phyloP scores from a whole-genome alignment of 2,329 filamentous ascomycete species.

The Colletotrichum cereale region DNA sequence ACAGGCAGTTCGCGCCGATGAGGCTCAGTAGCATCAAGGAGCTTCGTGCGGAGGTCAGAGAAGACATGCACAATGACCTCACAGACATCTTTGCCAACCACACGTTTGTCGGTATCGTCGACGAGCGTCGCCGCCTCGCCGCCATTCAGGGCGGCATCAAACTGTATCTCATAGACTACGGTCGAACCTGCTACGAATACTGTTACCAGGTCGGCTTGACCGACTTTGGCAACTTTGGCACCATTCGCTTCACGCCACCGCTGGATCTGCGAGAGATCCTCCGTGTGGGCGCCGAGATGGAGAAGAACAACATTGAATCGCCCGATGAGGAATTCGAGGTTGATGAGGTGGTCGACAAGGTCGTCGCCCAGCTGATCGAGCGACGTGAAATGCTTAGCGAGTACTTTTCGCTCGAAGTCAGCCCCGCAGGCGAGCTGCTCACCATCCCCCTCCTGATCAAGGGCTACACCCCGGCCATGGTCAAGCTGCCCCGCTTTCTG shows the following conservation, averaged over 20 bases:
- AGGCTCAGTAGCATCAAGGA: constrained; percentile 87
- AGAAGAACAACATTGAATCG: constrained; percentile 63
- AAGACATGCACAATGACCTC: constrained; percentile 84
- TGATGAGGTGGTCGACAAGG: constrained; percentile 72
- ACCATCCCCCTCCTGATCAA: constrained; percentile 88
- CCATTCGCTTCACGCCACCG: constrained; percentile 82
- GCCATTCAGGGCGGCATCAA: constrained; percentile 94
- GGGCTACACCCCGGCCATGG: constrained; percentile 87
- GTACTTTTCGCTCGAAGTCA: constrained; percentile 91
- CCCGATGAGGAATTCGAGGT: constrained; percentile 73
- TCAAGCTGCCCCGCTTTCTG: constrained; percentile 90
- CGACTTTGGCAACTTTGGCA: constrained; percentile 95
- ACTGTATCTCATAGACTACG: constrained; percentile 93
- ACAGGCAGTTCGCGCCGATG: constrained; percentile 77
- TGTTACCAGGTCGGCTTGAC: constrained; percentile 96
- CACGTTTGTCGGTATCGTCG: constrained; percentile 94
- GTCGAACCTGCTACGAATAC: constrained; percentile 85
- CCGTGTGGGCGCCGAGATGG: constrained; percentile 77
- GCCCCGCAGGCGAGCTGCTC: constrained; percentile 79
- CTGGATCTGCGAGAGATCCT: constrained; percentile 80
- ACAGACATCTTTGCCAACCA: constrained; percentile 89
- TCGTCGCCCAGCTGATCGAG: constrained; percentile 77
- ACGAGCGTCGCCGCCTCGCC: constrained; percentile 86
- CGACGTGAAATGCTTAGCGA: constrained; percentile 89
- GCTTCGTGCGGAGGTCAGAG: constrained; percentile 83